Evolutionary conservation across 129 eudicot species (phyloP), one percentile per base, ranked within the genome.

Genomic region (Pittosporum tobira): DNA sequence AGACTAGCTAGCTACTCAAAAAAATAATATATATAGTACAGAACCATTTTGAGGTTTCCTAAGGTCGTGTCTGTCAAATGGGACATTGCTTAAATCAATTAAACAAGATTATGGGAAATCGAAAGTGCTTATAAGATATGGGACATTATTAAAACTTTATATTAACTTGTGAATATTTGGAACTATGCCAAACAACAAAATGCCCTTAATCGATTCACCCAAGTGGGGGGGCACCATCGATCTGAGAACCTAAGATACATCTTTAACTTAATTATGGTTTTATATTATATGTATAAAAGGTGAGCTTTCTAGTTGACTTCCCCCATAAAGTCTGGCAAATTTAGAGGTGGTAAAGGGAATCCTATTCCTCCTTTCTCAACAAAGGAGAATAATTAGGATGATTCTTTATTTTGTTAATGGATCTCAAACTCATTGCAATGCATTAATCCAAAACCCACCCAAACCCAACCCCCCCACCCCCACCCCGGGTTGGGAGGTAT

Each of bases 261-360:
- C n/a, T n/a, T n/a, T n/a, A n/a, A n/a, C n/a, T n/a, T n/a, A n/a
- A n/a, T n/a, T n/a, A n/a, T n/a, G n/a, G n/a, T n/a, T n/a, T n/a
- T n/a, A n/a, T n/a, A n/a, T n/a, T n/a, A n/a, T n/a, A n/a, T n/a
- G n/a, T n/a, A n/a, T n/a, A 55, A 69, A 69, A 78, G 52, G 74
- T 64, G 38, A 48, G 69, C 78, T 75, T 79, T 75, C 57, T 79
- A 75, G 85, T 79, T 79, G 85, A 79, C 85, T 75, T 79, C 59
- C 28, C 70, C 68, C 61, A 27, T 8, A 71, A 79, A 71, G 73
- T 63, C 64, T 59, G 67, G 57, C 66, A 42, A 64, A 52, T 37
- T 63, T 79, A 53, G 50, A 20, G 69, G 77, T 45, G 59, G 56
- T 38, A 61, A 73, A 73, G 67, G 71, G 84, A 81, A 81, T 77